Conservation (phyloP, 1,139 yeast species). For the Pichia kudriavzevii region DNA sequence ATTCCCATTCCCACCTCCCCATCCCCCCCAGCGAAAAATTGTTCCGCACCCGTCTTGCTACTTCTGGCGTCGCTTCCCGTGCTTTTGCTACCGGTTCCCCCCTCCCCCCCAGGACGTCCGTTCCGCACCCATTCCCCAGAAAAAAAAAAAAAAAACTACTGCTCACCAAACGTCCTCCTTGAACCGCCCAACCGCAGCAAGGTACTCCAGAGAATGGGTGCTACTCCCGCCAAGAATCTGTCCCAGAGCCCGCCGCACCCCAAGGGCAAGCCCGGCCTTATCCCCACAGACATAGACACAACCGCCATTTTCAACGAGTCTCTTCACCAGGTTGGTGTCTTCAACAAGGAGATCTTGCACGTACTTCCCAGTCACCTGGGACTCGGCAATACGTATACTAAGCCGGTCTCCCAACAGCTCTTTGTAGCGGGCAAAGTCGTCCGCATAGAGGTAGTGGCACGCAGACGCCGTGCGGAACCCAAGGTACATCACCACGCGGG, state of each 20-base stretch:
- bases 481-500: too few species aligned
- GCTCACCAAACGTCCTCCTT: slow-evolving; percentile 2
- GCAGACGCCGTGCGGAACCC: too few species aligned
- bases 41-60: slow-evolving; percentile 37
- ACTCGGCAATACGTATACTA: slow-evolving; percentile 70
- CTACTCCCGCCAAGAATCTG: slow-evolving; percentile 40
- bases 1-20: too few species aligned
- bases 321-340: slow-evolving; percentile 43
- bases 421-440: slow-evolving; percentile 62
- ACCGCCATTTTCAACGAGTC: slow-evolving; percentile 59
- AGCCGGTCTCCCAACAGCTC: slow-evolving; percentile 51
- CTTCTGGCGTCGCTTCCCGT: slow-evolving; percentile 36
- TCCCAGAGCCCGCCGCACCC: slow-evolving; percentile 66
- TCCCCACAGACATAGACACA: slow-evolving; percentile 93
- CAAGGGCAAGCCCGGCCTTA: slow-evolving; percentile 93
- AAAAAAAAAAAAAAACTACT: too few species aligned
- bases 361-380: slow-evolving; percentile 51
- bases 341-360: slow-evolving; percentile 75
- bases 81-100: too few species aligned
- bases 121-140: slow-evolving; percentile 15
- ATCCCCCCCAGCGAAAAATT: too few species aligned
- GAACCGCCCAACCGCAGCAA: slow-evolving; percentile 1
- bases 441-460: too few species aligned
- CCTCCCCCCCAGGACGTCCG: too few species aligned
- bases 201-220: not conserved